Conservation (phyloP, 139 green algal genomes). For the Asterochloris erici region DNA sequence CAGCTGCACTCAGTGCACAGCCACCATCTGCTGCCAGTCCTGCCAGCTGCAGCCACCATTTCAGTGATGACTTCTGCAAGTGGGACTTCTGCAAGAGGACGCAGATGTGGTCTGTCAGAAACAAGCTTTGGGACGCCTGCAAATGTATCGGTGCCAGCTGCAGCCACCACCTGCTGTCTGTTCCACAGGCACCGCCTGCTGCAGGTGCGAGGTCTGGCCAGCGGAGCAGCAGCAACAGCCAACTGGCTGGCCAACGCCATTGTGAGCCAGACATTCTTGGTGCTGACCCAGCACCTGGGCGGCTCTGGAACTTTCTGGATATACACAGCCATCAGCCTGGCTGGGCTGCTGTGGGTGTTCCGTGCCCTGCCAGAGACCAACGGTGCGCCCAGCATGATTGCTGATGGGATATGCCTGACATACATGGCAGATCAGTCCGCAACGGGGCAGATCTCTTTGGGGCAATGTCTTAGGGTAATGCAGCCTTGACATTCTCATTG, state of each 20-base stretch:
- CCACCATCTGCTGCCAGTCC: no score
- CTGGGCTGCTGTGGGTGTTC: constrained; percentile 40
- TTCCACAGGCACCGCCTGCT: background rate
- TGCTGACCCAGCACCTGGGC: constrained; percentile 42
- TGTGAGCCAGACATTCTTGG: constrained; percentile 63
- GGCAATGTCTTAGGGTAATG: no score
- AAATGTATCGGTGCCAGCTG: background rate
- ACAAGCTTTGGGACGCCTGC: background rate
- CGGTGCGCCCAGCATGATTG: background rate
- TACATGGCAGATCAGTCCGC: no score
- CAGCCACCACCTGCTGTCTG: background rate
- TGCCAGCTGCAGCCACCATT: no score
- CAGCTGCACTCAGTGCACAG: no score
- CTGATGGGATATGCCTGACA: no score
- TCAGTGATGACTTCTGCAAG: no score
- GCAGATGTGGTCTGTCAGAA: background rate
- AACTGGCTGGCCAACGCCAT: constrained; percentile 73
- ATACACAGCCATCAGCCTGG: constrained; percentile 36
- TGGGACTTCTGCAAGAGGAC: no score
- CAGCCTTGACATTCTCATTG: no score
- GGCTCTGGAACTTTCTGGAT: constrained; percentile 46
- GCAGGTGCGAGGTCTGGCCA: constrained; percentile 35
- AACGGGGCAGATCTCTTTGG: no score
- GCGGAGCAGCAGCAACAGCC: constrained; percentile 50
- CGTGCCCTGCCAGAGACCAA: constrained; percentile 60